Conservation (phyloP, 2,329 filamentous ascomycete genomes). For the Coniochaeta hoffmannii region DNA sequence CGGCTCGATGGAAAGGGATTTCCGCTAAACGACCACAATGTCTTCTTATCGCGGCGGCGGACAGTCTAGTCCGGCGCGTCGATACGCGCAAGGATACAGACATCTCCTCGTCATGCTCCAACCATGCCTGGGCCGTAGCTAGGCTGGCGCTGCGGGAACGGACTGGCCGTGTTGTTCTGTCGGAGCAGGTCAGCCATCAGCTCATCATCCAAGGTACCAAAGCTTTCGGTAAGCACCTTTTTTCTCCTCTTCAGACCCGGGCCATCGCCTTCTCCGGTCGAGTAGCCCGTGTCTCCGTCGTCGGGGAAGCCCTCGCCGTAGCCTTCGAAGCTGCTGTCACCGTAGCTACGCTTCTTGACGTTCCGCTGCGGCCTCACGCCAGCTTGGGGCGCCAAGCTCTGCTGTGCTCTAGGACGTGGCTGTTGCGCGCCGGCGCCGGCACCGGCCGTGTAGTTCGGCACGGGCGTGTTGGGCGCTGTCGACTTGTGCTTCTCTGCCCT, state of each 20-base stretch:
- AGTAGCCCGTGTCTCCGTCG: slow-evolving; percentile 57
- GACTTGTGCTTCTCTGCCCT: slow-evolving; percentile 33
- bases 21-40: background rate
- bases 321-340: slow-evolving; percentile 66
- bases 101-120: slow-evolving; percentile 35
- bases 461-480: slow-evolving; percentile 46
- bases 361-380: slow-evolving; percentile 53
- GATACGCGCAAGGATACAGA: background rate
- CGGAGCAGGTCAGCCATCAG: slow-evolving; percentile 27
- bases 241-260: slow-evolving; percentile 54
- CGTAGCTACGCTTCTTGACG: slow-evolving; percentile 69
- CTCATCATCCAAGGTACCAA: slow-evolving; percentile 15
- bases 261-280: slow-evolving; percentile 60
- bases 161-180: slow-evolving; percentile 38
- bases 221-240: slow-evolving; percentile 42
- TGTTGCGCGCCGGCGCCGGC: slow-evolving; percentile 15
- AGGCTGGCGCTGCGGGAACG: slow-evolving; percentile 36
- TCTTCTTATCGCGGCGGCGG: background rate
- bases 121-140: slow-evolving; percentile 53
- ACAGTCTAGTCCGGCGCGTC: background rate
- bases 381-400: slow-evolving; percentile 32
- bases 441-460: slow-evolving; percentile 21
- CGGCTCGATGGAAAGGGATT: background rate
- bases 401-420: slow-evolving; percentile 30
- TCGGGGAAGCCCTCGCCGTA: slow-evolving; percentile 67